Evolutionary conservation across 2,329 filamentous ascomycete genomes (phyloP), one percentile per base, ranked within the genome.

Genomic region (Endoconidiophora laricicola): DNA sequence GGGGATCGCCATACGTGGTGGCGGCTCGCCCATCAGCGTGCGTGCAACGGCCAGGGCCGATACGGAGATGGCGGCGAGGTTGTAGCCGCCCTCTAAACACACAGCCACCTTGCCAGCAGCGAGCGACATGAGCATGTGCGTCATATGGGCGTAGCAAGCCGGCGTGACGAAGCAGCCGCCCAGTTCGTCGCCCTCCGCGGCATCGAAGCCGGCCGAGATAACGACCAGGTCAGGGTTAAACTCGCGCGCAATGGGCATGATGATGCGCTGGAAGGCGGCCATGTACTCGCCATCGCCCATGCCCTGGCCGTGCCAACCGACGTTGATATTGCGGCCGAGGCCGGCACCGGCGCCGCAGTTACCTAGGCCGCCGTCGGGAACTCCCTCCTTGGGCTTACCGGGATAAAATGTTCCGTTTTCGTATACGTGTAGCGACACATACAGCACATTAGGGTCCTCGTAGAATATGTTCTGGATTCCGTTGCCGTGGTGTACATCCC

Each of bases 241-340:
- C 59, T 98, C 90, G 42, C 81, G 78, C 1, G 87, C 88, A 52
- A 96, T 91, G 0, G 91, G 91, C 86, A 98, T 95, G 42, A 98
- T 81, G 36, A 96, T 81, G 61, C 87, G 81, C 58, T 98, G 88
- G 58, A 98, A 98, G 1, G 91, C 91, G 45, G 86, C 90, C 67
- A 98, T 78, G 63, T 98, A 98, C 63, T 98, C 91, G 3, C 86
- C 88, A 63, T 98, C 91, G 1, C 87, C 87, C 86, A 98, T 95
- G 0, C 81, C 78, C 57, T 81, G 78, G 43, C 75, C 71, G 50
- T 77, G 71, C 78, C 78, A 81, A 26, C 73, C 75, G 43, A 81
- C 81, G 58, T 81, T 81, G 62, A 81, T 68, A 60, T 81, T 81
- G 58, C 69, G 76, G 3, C 78, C 78, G 4, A 74, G 60, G 1